These are phyloP conservation scores for Rhizopogon vinicolor DNA, from an alignment of 768 basidiomycete species.

Conservation along the genomic window DNA sequence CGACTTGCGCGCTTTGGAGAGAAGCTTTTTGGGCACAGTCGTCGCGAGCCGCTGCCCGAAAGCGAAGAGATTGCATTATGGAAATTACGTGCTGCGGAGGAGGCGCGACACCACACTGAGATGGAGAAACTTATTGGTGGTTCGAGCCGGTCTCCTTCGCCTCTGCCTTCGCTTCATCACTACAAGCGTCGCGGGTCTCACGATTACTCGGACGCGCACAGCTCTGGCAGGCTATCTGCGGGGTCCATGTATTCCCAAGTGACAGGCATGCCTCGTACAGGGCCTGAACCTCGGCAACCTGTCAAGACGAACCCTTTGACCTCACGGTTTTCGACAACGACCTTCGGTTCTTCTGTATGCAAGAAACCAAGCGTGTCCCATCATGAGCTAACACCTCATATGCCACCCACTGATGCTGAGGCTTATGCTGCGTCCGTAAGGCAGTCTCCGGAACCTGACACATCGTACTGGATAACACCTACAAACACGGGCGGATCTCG, in stretches of 20 bases:
- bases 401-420: slow-evolving; percentile 52
- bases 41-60: slow-evolving; percentile 21
- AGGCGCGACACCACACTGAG: slow-evolving; percentile 42
- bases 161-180: slow-evolving; percentile 33
- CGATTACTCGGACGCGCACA: slow-evolving; percentile 16
- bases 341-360: slow-evolving; percentile 32
- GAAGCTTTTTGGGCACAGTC: slow-evolving; percentile 49
- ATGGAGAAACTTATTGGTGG: slow-evolving; percentile 47
- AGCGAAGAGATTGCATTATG: slow-evolving; percentile 46
- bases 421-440: slow-evolving; percentile 49
- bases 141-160: slow-evolving; percentile 37
- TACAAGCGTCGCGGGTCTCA: slow-evolving; percentile 19
- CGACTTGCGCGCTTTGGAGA: slow-evolving; percentile 54
- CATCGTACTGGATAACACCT: slow-evolving; percentile 39
- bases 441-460: slow-evolving; percentile 28
- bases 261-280: slow-evolving; percentile 56
- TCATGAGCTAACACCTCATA: slow-evolving; percentile 21
- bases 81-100: slow-evolving; percentile 47
- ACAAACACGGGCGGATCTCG: slow-evolving; percentile 40
- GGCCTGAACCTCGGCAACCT: slow-evolving; percentile 73
- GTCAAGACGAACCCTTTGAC: slow-evolving; percentile 43
- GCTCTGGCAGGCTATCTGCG: slow-evolving; percentile 35
- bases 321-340: slow-evolving; percentile 47
- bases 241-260: slow-evolving; percentile 64
- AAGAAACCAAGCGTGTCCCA: slow-evolving; percentile 26